Percentiles rank a stretch among this genome's conserved stretches.
Evolutionary conservation across 2,329 filamentous ascomycete genomes (phyloP).

Genomic region (Cytospora schulzeri): DNA sequence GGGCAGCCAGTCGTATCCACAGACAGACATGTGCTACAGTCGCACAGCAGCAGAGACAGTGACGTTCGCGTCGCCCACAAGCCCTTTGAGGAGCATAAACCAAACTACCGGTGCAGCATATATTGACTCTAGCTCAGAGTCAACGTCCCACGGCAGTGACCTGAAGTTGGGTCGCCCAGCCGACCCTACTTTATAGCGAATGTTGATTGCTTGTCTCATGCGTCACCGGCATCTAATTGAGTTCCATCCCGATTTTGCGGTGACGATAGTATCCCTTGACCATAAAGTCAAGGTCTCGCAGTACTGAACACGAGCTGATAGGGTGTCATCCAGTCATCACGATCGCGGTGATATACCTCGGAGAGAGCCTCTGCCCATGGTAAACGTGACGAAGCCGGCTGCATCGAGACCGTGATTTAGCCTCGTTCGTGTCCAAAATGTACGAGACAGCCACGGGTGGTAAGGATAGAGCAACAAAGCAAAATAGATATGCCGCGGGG

Average conservation of each 20-base stretch:
- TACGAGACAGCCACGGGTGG: too few species aligned
- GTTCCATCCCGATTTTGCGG: background rate
- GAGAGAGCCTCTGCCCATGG: too few species aligned
- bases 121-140: background rate
- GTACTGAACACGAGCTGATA: background rate
- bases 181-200: background rate
- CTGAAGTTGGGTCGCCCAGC: background rate
- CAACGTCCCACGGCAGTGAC: background rate
- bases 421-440: too few species aligned
- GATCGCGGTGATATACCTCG: background rate
- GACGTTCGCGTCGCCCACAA: background rate
- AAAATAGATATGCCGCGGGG: background rate
- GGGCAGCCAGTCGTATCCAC: background rate
- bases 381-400: too few species aligned
- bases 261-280: background rate
- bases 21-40: background rate
- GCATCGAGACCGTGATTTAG: too few species aligned
- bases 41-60: background rate
- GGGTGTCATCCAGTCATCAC: background rate
- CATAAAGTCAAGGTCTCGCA: background rate
- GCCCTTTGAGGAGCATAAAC: background rate
- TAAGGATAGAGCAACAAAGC: background rate
- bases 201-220: background rate
- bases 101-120: background rate
- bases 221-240: background rate